These are phyloP conservation scores for Paramecium primaurelia DNA, from an alignment of 73 alveolate genomes.

Conservation along the genomic window DNA sequence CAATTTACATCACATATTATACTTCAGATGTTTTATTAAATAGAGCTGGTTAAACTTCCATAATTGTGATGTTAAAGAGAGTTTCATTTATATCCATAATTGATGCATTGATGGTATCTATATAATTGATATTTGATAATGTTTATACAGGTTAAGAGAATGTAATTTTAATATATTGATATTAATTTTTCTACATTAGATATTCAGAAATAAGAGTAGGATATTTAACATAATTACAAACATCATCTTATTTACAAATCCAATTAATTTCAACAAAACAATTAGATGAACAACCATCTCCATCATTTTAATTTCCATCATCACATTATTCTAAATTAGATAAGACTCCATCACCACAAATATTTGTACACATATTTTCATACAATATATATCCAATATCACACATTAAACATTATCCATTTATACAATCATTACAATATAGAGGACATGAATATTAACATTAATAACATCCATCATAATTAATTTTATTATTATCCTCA, in stretches of 20 bases:
- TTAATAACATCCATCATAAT: neutral
- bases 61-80: neutral
- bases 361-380: neutral
- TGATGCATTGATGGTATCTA: neutral
- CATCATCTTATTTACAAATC: neutral
- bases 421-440: neutral
- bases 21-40: neutral
- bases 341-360: conserved; percentile 25
- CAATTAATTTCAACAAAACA: conserved; percentile 13
- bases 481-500: neutral
- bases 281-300: conserved; percentile 12
- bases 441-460: neutral
- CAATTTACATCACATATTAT: neutral
- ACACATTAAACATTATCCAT: neutral
- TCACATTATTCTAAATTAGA: conserved; percentile 9
- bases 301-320: conserved; percentile 28
- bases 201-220: neutral
- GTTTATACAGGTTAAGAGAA: neutral
- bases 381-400: conserved; percentile 41
- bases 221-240: neutral
- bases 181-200: neutral
- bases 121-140: neutral
- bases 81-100: neutral
- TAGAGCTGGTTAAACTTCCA: neutral
- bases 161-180: neutral